phyloP scores from a whole-genome alignment of 129 eudicot genomes.

The Ambrosia artemisiifolia region DNA sequence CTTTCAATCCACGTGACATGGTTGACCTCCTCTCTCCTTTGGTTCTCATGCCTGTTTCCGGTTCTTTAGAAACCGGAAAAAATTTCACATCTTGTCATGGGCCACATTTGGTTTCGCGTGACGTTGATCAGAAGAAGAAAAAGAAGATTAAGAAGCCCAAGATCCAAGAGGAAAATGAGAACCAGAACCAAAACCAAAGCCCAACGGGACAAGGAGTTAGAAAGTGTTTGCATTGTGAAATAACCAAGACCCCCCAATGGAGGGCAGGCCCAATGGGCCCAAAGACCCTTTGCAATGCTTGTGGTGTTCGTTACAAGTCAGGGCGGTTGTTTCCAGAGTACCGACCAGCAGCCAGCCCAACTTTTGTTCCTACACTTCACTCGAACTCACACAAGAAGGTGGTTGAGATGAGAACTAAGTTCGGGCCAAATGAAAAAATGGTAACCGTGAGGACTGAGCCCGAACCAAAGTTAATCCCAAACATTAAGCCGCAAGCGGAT shows the following conservation, averaged over 20 bases:
- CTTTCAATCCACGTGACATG: constrained; percentile 62
- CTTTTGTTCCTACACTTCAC: constrained; percentile 79
- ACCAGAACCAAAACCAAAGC: constrained; percentile 24
- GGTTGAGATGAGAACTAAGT: constrained; percentile 78
- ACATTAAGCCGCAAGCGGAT: constrained; percentile 22
- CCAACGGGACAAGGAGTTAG: constrained; percentile 49
- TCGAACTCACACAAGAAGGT: constrained; percentile 98
- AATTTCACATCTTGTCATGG: constrained; percentile 45
- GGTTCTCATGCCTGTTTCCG: constrained; percentile 27
- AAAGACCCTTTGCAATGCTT: constrained; percentile 90
- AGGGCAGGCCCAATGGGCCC: constrained; percentile 99
- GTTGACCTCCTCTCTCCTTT: constrained; percentile 55
- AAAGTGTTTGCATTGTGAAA: constrained; percentile 94
- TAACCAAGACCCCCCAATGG: constrained; percentile 98
- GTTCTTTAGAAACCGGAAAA: constrained; percentile 43
- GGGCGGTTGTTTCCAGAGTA: constrained; percentile 94
- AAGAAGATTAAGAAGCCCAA: constrained; percentile 48
- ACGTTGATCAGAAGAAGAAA: constrained; percentile 48
- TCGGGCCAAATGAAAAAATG: constrained; percentile 19
- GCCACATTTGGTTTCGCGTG: constrained; percentile 18
- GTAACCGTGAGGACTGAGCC: neutral
- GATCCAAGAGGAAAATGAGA: constrained; percentile 25
- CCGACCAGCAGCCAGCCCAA: constrained; percentile 97
- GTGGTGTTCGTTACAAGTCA: constrained; percentile 96
- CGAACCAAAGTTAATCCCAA: constrained; percentile 31